Base-by-base conservation (phyloP, 352 stramenopile species). In the Aphanomyces astaci region DNA sequence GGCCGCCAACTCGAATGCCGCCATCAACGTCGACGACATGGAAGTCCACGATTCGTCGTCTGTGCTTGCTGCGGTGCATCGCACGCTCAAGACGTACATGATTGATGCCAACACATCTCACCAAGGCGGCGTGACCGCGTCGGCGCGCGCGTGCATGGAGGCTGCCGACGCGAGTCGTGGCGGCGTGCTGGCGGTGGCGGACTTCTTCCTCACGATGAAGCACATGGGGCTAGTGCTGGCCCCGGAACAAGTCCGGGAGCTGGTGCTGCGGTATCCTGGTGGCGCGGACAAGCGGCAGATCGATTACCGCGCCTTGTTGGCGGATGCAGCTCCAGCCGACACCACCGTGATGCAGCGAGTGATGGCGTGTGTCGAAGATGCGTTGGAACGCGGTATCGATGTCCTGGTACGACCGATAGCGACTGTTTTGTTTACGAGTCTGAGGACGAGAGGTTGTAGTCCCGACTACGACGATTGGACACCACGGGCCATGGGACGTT, bases 171-270 rank as follows among this genome's bases (percentile, higher is more conserved):
- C n/a, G 22, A 25, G 22, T 24, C 51, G n/a, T 1, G 4, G 11
- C 51, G 56, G 56, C 36, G 40, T 30, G 5, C 39, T 65, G 56
- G 31, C 56, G 2, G 56, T 65, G 3, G 56, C 36, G 24, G 56
- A 65, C 24, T 46, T 65, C 28, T 65, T 53, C 39, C 22, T 65
- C 56, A 31, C 36, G 10, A 46, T 65, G 31, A 65, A 65, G 36
- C 56, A 65, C 56, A 10, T 65, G 7, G 56, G 56, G 3, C 22
- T 65, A n/a, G 56, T 36, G 28, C 31, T 65, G 10, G 31, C 56
- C 3, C 56, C 56, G 24, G 31, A n/a, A 4, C 56, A 65, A 48
- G 39, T 65, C 10, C 36, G 56, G 7, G 56, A 52, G 3, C 25
- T 65, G n/a, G 56, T 65, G 56, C 56, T 65, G 36, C 32, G 31